phyloP scores from a whole-genome alignment of 2,329 filamentous ascomycete genomes.

The Fusarium succisae region DNA sequence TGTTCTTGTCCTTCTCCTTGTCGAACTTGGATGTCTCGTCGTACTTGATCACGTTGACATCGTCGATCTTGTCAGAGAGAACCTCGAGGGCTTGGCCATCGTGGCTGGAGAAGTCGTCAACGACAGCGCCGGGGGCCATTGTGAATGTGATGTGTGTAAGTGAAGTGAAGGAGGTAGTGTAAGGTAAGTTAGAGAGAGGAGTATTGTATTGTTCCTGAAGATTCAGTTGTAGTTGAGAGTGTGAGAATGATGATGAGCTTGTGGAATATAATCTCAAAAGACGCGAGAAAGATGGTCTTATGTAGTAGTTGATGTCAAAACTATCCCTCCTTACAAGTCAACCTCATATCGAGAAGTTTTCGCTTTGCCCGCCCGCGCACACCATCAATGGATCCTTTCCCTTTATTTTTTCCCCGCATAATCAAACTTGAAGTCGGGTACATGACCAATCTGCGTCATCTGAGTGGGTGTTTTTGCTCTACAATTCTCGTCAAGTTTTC shows the following conservation, averaged over 20 bases:
- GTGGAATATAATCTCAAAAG: not conserved
- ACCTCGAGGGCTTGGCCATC: constrained; percentile 54
- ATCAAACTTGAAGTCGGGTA: constrained; percentile 7
- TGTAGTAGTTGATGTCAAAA: constrained; percentile 22
- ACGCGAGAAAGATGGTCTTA: constrained; percentile 19
- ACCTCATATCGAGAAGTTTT: constrained; percentile 10
- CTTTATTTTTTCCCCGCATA: constrained; percentile 27
- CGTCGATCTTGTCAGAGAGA: constrained; percentile 59
- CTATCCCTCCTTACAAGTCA: not conserved
- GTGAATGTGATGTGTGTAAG: constrained; percentile 31
- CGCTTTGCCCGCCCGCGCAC: not conserved
- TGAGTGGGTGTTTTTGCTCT: constrained; percentile 30
- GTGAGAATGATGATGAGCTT: constrained; percentile 23
- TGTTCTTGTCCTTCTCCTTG: constrained; percentile 77
- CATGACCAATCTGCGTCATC: constrained; percentile 38
- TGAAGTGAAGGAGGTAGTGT: not conserved
- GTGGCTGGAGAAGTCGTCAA: constrained; percentile 39
- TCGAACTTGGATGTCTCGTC: constrained; percentile 72
- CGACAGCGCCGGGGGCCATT: constrained; percentile 40
- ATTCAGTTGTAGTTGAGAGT: not conserved
- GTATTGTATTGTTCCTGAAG: not conserved
- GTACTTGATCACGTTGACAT: constrained; percentile 64
- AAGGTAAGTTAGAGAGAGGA: not conserved
- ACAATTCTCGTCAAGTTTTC: constrained; percentile 33
- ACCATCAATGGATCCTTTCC: constrained; percentile 19